A percentile compares a stretch with the other conserved stretches of the same genome.
These are phyloP conservation scores for Sugiyamaella valdiviana DNA, from an alignment of 805 yeast species.

Conservation along the genomic window DNA sequence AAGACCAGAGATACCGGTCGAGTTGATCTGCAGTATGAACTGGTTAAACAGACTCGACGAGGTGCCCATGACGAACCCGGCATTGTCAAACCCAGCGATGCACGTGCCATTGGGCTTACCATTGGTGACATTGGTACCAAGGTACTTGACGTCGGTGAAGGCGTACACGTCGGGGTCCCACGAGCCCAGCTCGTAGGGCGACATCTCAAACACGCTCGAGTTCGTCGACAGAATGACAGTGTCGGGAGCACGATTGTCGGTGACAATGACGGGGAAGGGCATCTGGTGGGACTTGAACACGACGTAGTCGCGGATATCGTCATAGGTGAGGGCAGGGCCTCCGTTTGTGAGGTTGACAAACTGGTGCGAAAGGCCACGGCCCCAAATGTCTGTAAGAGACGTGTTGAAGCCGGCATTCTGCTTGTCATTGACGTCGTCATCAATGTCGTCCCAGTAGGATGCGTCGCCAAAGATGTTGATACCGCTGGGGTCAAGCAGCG, in stretches of 20 bases:
- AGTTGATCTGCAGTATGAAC: slow-evolving; percentile 51
- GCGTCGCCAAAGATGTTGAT: slow-evolving; percentile 46
- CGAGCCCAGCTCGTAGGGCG: slow-evolving; percentile 73
- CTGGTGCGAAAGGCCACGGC: slow-evolving; percentile 66
- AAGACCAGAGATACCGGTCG: slow-evolving; percentile 45
- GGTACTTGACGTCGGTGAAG: slow-evolving; percentile 60
- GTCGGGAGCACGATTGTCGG: slow-evolving; percentile 40
- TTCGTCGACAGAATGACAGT: slow-evolving; percentile 50
- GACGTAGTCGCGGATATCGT: slow-evolving; percentile 52
- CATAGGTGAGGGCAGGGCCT: slow-evolving; percentile 57
- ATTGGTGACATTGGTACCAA: slow-evolving; percentile 58
- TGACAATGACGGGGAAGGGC: slow-evolving; percentile 68
- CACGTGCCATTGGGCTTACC: slow-evolving; percentile 57
- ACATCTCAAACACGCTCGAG: slow-evolving; percentile 52
- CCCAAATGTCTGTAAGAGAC: slow-evolving; percentile 76
- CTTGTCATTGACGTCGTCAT: slow-evolving; percentile 48
- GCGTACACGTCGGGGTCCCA: slow-evolving; percentile 74
- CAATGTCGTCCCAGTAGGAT: slow-evolving; percentile 41
- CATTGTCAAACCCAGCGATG: slow-evolving; percentile 67
- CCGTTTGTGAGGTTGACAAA: slow-evolving; percentile 57
- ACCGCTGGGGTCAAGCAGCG: slow-evolving; percentile 61
- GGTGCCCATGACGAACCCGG: slow-evolving; percentile 76
- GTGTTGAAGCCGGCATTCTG: slow-evolving; percentile 61
- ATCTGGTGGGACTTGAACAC: slow-evolving; percentile 54
- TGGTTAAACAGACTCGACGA: slow-evolving; percentile 77